These are phyloP conservation scores for Trichoderma polysporum DNA, from an alignment of 2,329 filamentous ascomycete species.

Conservation along the genomic window DNA sequence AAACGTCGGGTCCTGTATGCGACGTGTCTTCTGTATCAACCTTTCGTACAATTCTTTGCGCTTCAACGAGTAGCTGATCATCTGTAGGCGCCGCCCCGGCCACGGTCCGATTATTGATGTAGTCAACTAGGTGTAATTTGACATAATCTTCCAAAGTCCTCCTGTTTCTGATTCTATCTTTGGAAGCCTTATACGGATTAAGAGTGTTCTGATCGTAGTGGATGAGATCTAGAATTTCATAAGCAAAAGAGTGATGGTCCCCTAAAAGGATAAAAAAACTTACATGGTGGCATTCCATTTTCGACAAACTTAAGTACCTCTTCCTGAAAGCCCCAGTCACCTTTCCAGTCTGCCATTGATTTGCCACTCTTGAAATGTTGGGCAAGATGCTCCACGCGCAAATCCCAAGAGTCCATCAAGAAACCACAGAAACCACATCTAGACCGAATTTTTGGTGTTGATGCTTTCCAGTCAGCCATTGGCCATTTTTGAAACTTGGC, in stretches of 20 bases:
- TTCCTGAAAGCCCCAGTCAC: constrained; percentile 44
- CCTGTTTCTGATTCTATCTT: neutral
- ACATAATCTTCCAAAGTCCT: constrained; percentile 12
- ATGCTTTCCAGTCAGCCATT: constrained; percentile 43
- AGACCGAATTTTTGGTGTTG: constrained; percentile 37
- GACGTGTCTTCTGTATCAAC: constrained; percentile 5
- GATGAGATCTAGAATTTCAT: neutral
- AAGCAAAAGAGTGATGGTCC: neutral
- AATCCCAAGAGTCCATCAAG: constrained; percentile 37
- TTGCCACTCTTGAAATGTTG: constrained; percentile 43
- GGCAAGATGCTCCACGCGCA: constrained; percentile 40
- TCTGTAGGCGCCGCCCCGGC: neutral
- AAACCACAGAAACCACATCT: constrained; percentile 44
- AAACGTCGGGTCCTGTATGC: neutral
- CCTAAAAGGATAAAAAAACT: neutral
- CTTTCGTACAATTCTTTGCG: constrained; percentile 4
- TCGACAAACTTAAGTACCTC: constrained; percentile 1
- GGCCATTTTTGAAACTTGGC: constrained; percentile 44
- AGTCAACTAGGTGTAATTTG: constrained; percentile 6
- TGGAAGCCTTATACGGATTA: neutral
- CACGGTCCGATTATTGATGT: neutral
- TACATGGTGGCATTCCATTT: constrained; percentile 16
- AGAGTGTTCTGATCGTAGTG: neutral
- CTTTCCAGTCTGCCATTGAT: constrained; percentile 45
- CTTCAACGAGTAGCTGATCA: constrained; percentile 1